Base-by-base conservation (phyloP, 2,329 filamentous ascomycete genomes). In the Stemphylium beticola region DNA sequence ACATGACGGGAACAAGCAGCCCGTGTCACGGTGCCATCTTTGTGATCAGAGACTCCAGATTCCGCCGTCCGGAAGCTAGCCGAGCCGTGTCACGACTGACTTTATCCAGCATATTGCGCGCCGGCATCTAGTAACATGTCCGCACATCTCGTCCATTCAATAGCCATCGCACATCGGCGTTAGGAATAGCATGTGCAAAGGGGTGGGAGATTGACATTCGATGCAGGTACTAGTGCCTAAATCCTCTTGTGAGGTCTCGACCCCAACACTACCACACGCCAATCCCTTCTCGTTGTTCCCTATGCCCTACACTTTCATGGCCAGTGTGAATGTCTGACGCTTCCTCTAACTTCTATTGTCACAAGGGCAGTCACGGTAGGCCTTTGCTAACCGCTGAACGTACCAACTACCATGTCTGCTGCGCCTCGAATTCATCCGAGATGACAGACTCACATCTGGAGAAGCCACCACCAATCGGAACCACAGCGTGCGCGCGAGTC, bases 81-180 rank as follows among this genome's bases (percentile, higher is more conserved):
- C 62, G 60, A 64, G 53, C 57, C 34, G 43, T 52, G 53, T 37
- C 56, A 58, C 43, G 57, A 49, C 39, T 57, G 49, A 44, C 52
- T 34, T 32, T 37, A 57, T 41, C 32, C 37, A 10, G 22, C 22
- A 5, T 7, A 24, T 24, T 24, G 22, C 22, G 22, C 22, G 22
- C 22, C 22, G 22, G 22, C 4, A 24, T 24, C 12, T 14, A 17
- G 14, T 39, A 17, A 39, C 46, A 45, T 29, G 60, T 49, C 53
- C 55, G 52, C 57, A 61, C 57, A 32, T 48, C 24, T 43, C 26
- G 26, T 41, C 47, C 32, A 41, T 26, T 43, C 24, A 14, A 42
- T 32, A 18, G 20, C 47, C 31, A 29, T 26, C n/a, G 18, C 15
- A 32, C 11, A 36, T 26, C 17, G 49, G 44, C 34, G 48, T 41